Evolutionary conservation across 140 eudicot genomes (phyloP).

Genomic region (Senecio squalidus): DNA sequence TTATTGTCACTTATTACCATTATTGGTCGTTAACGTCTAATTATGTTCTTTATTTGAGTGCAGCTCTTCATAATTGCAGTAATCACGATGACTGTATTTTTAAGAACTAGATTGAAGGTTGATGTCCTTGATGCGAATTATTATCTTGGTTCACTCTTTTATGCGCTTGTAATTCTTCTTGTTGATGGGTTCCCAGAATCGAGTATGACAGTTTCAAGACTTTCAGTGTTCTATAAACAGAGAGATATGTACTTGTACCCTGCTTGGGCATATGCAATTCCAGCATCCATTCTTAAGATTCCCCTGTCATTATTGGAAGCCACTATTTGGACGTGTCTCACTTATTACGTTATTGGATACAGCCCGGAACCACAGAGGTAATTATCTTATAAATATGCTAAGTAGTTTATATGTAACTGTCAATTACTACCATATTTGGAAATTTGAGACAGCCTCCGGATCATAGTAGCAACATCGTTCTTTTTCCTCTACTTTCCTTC

Average conservation of each 20-base stretch:
- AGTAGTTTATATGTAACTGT: no score
- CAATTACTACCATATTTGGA: no score
- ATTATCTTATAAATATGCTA: constrained; percentile 15
- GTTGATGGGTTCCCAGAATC: constrained; percentile 60
- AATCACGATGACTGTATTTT: constrained; percentile 57
- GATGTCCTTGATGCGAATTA: constrained; percentile 49
- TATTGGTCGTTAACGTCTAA: neutral
- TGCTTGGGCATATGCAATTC: constrained; percentile 72
- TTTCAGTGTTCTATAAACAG: constrained; percentile 63
- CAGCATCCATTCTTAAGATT: constrained; percentile 51
- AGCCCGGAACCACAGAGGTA: constrained; percentile 61
- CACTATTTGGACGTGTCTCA: constrained; percentile 50
- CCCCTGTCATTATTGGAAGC: constrained; percentile 51
- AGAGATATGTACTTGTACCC: constrained; percentile 68
- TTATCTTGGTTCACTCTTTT: constrained; percentile 54
- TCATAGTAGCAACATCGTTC: no score
- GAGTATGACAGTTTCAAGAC: constrained; percentile 50
- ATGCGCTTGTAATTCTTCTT: constrained; percentile 42
- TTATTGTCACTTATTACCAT: neutral
- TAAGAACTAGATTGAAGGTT: constrained; percentile 40
- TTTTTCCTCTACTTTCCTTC: neutral
- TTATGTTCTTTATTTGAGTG: constrained; percentile 16
- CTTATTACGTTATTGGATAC: constrained; percentile 58
- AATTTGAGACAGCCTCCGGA: no score
- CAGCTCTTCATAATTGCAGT: constrained; percentile 55